A percentile compares a stretch with the other conserved stretches of the same genome.
phyloP scores from a whole-genome alignment of 305 asterid genomes.

The Fraxinus platypoda region DNA sequence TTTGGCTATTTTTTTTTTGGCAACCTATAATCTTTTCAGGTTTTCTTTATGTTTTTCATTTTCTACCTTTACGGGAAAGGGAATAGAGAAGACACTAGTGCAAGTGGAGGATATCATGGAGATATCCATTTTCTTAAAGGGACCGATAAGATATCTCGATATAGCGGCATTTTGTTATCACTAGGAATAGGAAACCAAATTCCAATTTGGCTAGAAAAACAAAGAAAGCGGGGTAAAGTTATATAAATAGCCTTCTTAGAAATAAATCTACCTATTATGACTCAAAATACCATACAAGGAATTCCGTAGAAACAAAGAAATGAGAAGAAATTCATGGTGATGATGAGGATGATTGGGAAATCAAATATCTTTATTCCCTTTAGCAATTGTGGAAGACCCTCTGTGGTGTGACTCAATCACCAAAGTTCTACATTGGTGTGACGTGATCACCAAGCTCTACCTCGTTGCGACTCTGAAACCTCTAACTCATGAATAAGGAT shows the following conservation, averaged over 20 bases:
- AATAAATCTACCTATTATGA: background rate
- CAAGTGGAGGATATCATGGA: background rate
- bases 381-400: background rate
- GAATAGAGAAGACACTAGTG: background rate
- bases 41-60: background rate
- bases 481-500: background rate
- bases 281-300: background rate
- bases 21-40: background rate
- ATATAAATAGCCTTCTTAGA: background rate
- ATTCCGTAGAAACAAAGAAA: background rate
- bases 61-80: background rate
- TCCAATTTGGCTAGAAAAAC: background rate
- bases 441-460: background rate
- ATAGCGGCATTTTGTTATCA: background rate
- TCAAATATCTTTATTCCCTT: background rate
- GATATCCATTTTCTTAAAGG: background rate
- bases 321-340: background rate
- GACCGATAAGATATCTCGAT: background rate
- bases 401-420: background rate
- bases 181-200: background rate
- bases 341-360: background rate
- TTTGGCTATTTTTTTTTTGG: background rate
- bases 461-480: background rate
- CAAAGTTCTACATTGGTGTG: background rate
- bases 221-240: background rate